Evolutionary conservation across 345 rosid species (phyloP).

Genomic region (Gossypium bickii): DNA sequence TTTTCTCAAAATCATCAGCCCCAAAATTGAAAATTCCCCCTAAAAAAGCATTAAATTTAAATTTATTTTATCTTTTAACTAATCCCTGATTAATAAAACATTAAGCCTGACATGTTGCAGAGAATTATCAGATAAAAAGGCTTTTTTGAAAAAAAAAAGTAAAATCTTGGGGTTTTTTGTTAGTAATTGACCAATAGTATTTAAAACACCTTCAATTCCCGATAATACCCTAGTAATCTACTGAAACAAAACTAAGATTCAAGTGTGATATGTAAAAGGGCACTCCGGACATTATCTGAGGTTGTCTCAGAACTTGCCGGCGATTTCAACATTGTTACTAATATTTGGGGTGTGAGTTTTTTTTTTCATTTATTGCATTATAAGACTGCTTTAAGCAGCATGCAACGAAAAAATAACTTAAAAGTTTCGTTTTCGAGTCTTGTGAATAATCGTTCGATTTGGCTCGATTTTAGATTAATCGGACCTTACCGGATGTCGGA

Average conservation of each 20-base stretch:
- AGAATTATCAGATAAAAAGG: conserved; percentile 10
- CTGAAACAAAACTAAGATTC: conserved; percentile 2
- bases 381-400: conserved; percentile 10
- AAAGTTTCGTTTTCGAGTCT: neutral
- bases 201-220: conserved; percentile 36
- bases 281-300: conserved; percentile 44
- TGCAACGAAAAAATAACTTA: conserved; percentile 12
- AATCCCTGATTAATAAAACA: neutral
- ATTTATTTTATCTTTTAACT: too few relatives aligned
- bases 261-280: conserved; percentile 36
- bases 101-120: neutral
- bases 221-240: conserved; percentile 37
- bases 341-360: neutral
- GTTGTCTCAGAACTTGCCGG: conserved; percentile 38
- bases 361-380: conserved; percentile 10
- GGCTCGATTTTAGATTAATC: too few relatives aligned
- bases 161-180: neutral
- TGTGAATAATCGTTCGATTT: too few relatives aligned
- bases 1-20: neutral
- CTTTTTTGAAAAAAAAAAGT: conserved; percentile 11
- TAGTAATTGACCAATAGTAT: conserved; percentile 30
- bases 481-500: too few relatives aligned
- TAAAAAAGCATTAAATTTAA: too few relatives aligned
- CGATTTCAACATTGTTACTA: conserved; percentile 24
- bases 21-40: too few relatives aligned